These are phyloP conservation scores for Melocanna baccifera DNA, from an alignment of 176 grass and related monocot species.

Conservation along the genomic window DNA sequence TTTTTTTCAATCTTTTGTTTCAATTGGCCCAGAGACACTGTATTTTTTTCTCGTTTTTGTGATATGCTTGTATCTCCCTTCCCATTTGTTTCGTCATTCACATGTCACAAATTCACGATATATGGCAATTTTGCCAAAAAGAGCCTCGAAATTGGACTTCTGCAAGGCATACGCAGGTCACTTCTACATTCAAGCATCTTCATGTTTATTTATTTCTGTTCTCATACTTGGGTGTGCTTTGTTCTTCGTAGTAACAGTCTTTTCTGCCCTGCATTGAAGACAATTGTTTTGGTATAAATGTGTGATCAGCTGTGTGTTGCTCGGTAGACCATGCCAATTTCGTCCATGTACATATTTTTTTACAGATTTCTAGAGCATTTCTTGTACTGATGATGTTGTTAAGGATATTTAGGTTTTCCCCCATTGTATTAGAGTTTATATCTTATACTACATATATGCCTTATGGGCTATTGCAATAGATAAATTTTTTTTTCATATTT, in stretches of 20 bases:
- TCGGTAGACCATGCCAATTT: neutral
- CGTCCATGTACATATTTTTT: neutral
- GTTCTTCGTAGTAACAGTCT: neutral
- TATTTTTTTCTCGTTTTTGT: constrained; percentile 43
- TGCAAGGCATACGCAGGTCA: neutral
- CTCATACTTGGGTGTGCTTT: neutral
- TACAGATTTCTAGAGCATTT: constrained; percentile 5
- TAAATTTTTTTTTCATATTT: no score
- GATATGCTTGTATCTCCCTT: constrained; percentile 47
- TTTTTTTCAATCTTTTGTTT: constrained; percentile 23
- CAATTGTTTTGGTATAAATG: neutral
- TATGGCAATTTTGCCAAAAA: constrained; percentile 28
- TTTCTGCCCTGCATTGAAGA: neutral
- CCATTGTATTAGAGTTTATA: no score
- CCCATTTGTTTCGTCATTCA: constrained; percentile 26
- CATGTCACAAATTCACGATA: constrained; percentile 36
- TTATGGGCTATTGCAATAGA: no score
- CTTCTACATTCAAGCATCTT: neutral
- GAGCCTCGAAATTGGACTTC: neutral
- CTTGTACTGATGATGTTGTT: neutral
- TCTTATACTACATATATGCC: no score
- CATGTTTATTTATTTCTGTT: neutral
- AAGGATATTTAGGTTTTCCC: no score
- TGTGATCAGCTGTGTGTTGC: neutral
- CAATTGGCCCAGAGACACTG: constrained; percentile 17